Conservation (phyloP, 805 yeast species). For the Myxozyma geophila region DNA sequence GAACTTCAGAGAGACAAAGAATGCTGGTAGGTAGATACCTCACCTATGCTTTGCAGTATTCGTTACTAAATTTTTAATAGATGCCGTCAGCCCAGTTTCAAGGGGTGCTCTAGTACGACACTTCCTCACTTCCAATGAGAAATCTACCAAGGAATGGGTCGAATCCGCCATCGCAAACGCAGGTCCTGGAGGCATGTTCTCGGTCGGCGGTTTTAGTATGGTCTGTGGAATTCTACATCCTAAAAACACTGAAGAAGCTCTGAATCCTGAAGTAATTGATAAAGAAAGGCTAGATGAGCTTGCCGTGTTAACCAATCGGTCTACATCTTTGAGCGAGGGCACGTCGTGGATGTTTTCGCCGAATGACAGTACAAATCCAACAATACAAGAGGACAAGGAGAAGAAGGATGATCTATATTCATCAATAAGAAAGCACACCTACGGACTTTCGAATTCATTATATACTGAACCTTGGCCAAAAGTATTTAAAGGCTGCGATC, state of each 20-base stretch:
- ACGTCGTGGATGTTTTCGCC: slow-evolving; percentile 29
- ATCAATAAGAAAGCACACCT: slow-evolving; percentile 43
- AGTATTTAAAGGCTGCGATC: slow-evolving; percentile 58
- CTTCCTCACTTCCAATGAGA: slow-evolving; percentile 48
- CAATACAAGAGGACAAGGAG: slow-evolving; percentile 1
- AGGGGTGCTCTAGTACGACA: slow-evolving; percentile 58
- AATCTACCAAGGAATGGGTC: slow-evolving; percentile 54
- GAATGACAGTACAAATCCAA: slow-evolving; percentile 11
- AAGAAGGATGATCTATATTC: slow-evolving; percentile 4
- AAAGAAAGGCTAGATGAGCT: slow-evolving; percentile 27
- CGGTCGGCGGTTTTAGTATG: slow-evolving; percentile 67
- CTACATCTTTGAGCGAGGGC: slow-evolving; percentile 22
- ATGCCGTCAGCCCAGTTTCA: slow-evolving; percentile 47
- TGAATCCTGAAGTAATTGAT: not conserved
- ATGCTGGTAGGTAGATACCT: slow-evolving; percentile 27
- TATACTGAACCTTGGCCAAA: slow-evolving; percentile 77
- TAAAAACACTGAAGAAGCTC: slow-evolving; percentile 23
- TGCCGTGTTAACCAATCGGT: slow-evolving; percentile 43
- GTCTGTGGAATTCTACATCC: slow-evolving; percentile 56
- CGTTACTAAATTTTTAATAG: not conserved
- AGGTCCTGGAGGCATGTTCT: slow-evolving; percentile 42
- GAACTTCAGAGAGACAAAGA: slow-evolving; percentile 63
- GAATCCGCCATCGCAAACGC: slow-evolving; percentile 39
- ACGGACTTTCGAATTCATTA: slow-evolving; percentile 73
- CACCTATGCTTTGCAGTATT: not conserved